These are phyloP conservation scores for Fusarium bactridioides DNA, from an alignment of 2,329 filamentous ascomycete genomes.

Conservation along the genomic window DNA sequence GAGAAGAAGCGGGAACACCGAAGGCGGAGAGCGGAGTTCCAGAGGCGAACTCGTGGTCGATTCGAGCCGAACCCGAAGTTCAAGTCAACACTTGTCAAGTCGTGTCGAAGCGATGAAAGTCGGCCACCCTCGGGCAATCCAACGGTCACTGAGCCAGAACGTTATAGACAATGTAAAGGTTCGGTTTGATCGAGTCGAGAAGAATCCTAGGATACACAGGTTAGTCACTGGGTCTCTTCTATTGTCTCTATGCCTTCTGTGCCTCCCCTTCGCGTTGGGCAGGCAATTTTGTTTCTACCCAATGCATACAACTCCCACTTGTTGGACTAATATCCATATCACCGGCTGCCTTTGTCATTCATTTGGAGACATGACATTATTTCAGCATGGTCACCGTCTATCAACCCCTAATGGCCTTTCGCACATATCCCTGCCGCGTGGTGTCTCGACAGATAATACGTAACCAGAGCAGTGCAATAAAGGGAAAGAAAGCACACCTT, in stretches of 20 bases:
- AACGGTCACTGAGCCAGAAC: constrained; percentile 1
- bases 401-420: neutral
- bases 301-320: neutral
- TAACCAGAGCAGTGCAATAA: neutral
- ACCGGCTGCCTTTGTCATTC: neutral
- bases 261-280: constrained; percentile 3
- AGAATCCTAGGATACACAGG: constrained; percentile 17
- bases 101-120: constrained; percentile 12
- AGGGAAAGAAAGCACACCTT: neutral
- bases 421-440: neutral
- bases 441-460: neutral
- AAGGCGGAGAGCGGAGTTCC: constrained; percentile 29
- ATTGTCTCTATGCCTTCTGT: neutral
- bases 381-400: neutral
- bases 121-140: neutral
- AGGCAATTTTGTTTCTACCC: constrained; percentile 2
- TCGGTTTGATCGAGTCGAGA: constrained; percentile 5
- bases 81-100: constrained; percentile 13
- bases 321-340: neutral
- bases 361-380: neutral
- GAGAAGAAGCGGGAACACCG: constrained; percentile 23
- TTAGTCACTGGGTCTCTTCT: constrained; percentile 18
- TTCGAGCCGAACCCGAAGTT: constrained; percentile 28
- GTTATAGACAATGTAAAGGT: constrained; percentile 10
- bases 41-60: constrained; percentile 26